Evolutionary conservation across 305 asterid genomes (phyloP).

Genomic region (Fraxinus greggii): DNA sequence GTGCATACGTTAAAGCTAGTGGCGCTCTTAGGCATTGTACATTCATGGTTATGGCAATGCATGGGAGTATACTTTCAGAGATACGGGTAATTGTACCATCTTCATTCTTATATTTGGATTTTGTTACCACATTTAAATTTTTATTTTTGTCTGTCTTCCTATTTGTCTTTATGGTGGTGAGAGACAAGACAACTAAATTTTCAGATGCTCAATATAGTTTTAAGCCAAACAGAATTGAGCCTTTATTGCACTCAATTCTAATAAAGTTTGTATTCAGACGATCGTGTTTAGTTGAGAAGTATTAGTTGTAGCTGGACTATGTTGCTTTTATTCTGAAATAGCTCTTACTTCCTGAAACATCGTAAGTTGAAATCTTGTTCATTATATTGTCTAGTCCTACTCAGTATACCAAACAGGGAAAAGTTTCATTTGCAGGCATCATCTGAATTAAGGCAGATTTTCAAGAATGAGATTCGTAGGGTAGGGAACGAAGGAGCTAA

Average conservation of each 20-base stretch:
- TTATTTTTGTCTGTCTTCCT: not conserved
- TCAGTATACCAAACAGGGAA: not conserved
- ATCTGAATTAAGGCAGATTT: conserved; percentile 68
- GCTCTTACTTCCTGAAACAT: not conserved
- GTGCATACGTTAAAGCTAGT: conserved; percentile 56
- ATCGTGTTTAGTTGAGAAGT: not conserved
- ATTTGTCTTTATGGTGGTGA: not conserved
- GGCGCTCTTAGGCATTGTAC: conserved; percentile 73
- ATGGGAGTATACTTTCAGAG: conserved; percentile 79
- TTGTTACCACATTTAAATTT: not conserved
- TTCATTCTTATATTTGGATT: not conserved
- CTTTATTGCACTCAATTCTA: no score
- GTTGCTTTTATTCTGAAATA: not conserved
- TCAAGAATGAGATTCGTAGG: conserved; percentile 62
- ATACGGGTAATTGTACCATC: conserved; percentile 48
- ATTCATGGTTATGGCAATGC: conserved; percentile 78
- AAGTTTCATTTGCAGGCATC: conserved; percentile 54
- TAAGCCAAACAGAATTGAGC: not conserved
- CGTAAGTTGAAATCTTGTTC: not conserved
- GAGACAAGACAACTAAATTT: not conserved
- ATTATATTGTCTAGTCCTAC: not conserved
- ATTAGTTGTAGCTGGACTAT: not conserved
- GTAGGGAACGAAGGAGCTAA: conserved; percentile 82
- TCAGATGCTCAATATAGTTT: not conserved
- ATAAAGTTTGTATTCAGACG: not conserved